These are phyloP conservation scores for Malania oleifera DNA, from an alignment of 164 flowering plant genomes.

Conservation along the genomic window DNA sequence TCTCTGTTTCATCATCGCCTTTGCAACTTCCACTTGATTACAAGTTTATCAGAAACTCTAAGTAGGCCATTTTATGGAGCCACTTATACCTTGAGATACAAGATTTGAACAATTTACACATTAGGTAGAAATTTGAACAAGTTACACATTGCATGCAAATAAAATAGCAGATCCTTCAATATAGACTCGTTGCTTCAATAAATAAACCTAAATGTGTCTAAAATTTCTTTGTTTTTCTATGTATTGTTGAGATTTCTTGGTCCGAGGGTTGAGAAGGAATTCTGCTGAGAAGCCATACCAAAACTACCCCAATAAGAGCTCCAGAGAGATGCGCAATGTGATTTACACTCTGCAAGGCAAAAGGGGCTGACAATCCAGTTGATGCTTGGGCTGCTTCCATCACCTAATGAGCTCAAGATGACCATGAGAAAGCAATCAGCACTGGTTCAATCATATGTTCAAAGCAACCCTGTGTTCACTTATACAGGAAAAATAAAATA, in stretches of 20 bases:
- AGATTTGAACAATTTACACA: background rate
- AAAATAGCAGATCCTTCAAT: background rate
- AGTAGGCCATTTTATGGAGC: background rate
- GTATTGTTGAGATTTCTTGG: constrained; percentile 18
- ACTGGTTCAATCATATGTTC: background rate
- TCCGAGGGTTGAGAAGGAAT: constrained; percentile 50
- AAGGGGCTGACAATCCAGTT: constrained; percentile 49
- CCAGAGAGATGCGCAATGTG: constrained; percentile 99
- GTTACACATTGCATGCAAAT: background rate
- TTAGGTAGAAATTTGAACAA: background rate
- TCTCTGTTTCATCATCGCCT: no score
- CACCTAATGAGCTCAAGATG: constrained; percentile 42
- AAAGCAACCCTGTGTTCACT: background rate
- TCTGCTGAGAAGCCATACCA: constrained; percentile 78
- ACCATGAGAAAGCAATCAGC: background rate
- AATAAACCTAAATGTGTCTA: background rate
- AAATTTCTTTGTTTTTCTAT: constrained; percentile 9
- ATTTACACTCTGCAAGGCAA: constrained; percentile 59
- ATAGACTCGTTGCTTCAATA: background rate
- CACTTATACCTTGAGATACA: background rate
- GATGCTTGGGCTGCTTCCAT: constrained; percentile 99
- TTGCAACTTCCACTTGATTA: no score
- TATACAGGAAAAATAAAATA: background rate
- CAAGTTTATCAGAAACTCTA: background rate
- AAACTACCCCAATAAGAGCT: constrained; percentile 72